A percentile compares a stretch with the other conserved stretches of the same genome.
Conservation (phyloP, 148 eudicot species). For the Euryodendron excelsum region DNA sequence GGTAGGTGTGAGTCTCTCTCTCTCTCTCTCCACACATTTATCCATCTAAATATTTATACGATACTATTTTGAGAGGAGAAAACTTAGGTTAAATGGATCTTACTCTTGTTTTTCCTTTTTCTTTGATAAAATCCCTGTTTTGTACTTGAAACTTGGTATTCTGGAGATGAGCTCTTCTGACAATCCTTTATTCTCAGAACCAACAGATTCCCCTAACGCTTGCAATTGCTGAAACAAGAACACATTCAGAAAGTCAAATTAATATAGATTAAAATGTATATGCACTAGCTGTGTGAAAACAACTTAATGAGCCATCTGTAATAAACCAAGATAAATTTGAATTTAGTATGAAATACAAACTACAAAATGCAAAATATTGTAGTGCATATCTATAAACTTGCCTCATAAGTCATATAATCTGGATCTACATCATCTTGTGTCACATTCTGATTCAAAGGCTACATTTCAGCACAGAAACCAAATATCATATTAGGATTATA, state of each 20-base stretch:
- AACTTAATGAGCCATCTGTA: not conserved
- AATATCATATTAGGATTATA: constrained; percentile 1
- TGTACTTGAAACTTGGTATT: constrained; percentile 62
- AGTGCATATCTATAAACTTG: constrained; percentile 13
- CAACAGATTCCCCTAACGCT: constrained; percentile 63
- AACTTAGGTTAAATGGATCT: constrained; percentile 22
- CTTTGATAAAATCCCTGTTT: constrained; percentile 52
- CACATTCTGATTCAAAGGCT: constrained; percentile 34
- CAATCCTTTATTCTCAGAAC: constrained; percentile 69
- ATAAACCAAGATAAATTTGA: not conserved
- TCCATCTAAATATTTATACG: not conserved
- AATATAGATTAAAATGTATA: constrained; percentile 6
- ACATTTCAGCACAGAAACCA: constrained; percentile 18
- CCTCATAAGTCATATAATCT: constrained; percentile 74
- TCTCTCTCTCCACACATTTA: not conserved
- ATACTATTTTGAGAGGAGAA: not conserved
- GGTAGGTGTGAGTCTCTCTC: not conserved
- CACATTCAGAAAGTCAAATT: constrained; percentile 2
- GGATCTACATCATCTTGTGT: constrained; percentile 58
- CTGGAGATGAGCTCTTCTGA: constrained; percentile 55
- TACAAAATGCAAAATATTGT: not conserved
- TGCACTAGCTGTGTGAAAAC: not conserved
- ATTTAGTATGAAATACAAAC: not conserved
- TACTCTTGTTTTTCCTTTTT: constrained; percentile 50
- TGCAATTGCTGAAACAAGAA: constrained; percentile 54